A percentile compares a stretch with the other conserved stretches of the same genome.
phyloP scores from a whole-genome alignment of 208 protist genomes.

The Acanthamoeba triangularis region DNA sequence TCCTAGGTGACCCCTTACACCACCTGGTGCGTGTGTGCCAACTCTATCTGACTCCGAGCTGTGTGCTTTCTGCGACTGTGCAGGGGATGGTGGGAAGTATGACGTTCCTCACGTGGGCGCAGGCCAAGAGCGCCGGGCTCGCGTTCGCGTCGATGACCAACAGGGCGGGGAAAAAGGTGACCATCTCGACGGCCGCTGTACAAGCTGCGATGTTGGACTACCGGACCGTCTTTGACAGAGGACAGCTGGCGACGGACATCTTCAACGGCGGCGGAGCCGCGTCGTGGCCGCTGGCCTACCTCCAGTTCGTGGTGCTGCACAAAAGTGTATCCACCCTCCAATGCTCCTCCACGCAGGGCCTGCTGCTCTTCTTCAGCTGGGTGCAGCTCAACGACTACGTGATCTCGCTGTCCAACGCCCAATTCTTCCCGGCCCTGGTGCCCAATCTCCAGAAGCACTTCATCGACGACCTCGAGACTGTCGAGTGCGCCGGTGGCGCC shows the following conservation, averaged over 20 bases:
- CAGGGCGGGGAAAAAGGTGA: neutral
- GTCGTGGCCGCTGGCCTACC: neutral
- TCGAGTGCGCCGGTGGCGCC: neutral
- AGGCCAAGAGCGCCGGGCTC: neutral
- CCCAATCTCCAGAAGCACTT: neutral
- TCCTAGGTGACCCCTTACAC: no score
- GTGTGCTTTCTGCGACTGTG: neutral
- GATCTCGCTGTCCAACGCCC: neutral
- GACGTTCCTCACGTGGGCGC: neutral
- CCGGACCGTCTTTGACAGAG: neutral
- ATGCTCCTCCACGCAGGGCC: neutral
- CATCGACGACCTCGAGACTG: neutral
- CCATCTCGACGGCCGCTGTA: neutral
- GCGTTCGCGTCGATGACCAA: neutral
- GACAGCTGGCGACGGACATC: neutral
- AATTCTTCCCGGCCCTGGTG: neutral
- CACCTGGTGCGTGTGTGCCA: no score
- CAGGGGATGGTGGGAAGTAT: neutral
- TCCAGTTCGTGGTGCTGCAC: neutral
- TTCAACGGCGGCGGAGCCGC: neutral
- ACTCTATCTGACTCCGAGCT: neutral
- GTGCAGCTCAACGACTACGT: neutral
- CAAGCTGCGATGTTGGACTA: neutral
- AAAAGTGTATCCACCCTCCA: neutral
- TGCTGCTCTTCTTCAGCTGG: slow-evolving; percentile 30